Evolutionary conservation across 2,329 filamentous ascomycete species (phyloP), one percentile per base, ranked within the genome.

Genomic region (Dactylonectria macrodidyma): DNA sequence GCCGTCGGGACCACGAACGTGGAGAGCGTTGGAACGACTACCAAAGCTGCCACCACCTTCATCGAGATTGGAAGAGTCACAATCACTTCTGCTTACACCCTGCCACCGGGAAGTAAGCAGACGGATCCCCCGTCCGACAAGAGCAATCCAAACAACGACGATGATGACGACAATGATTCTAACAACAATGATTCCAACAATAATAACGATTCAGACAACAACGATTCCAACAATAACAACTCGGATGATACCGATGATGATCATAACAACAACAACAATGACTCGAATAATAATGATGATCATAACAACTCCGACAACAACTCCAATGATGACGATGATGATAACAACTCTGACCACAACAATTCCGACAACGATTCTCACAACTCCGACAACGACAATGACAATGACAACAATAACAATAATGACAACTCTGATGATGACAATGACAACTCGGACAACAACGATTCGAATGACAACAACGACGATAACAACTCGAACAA

Each of bases 11-110:
- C 67, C 14, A 50, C 54, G 12, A 60, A 47, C 3, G 63, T 70
- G 7, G 30, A 65, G 16, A 72, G 65, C 10, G 67, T 70, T 9
- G 74, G 74, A 33, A 69, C 73, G 24, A 75, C 71, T 14, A 76
- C 74, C 6, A 69, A 72, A 10, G 68, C 68, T 3, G 63, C 74
- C 1, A 76, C 65, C 5, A 76, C 72, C 5, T 76, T 75, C 30
- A 71, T 76, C 38, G 69, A 66, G 10, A 71, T 75, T 16, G 74
- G 74, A 2, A 66, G 66, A 57, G 72, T 75, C 47, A 76, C 74
- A 1, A 71, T 76, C n/a, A 76, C 73, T 0, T 73, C 71, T 19
- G 59, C 70, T 4, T 74, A 70, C 19, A 76, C 74, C 4, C 51
- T 22, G n/a, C 51, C 33, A n/a, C 51, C 51, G 5, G 33, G 19